These are phyloP conservation scores for Sphagnum magellanicum DNA, from an alignment of 228 moss, liverwort and hornwort genomes.

Conservation along the genomic window DNA sequence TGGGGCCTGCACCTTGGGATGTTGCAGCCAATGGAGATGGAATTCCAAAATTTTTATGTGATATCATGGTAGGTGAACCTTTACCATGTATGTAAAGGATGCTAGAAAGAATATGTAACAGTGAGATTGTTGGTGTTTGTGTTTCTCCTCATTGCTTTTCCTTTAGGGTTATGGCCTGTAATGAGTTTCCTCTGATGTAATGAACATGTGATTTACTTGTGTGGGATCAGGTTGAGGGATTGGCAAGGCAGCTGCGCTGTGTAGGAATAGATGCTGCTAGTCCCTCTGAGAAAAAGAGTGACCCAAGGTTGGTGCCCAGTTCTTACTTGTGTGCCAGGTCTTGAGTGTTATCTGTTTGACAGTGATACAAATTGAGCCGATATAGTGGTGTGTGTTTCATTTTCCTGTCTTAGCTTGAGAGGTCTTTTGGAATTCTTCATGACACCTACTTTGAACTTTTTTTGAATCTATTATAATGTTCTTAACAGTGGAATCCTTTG, in stretches of 20 bases:
- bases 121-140: neutral
- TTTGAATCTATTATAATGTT: no score
- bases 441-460: no score
- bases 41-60: conserved; percentile 84
- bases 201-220: neutral
- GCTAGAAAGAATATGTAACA: neutral
- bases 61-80: conserved; percentile 75
- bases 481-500: no score
- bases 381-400: no score
- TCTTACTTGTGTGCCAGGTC: neutral
- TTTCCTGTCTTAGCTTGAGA: no score
- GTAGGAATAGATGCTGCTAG: conserved; percentile 87
- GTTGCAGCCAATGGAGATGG: conserved; percentile 65
- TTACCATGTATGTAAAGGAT: no score
- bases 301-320: conserved; percentile 56
- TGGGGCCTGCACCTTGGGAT: conserved; percentile 95
- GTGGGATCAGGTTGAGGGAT: conserved; percentile 70
- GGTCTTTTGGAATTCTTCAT: no score
- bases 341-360: neutral
- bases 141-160: neutral
- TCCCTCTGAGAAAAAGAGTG: conserved; percentile 75
- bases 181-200: neutral
- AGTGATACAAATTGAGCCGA: neutral
- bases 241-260: conserved; percentile 95
- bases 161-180: neutral